phyloP scores from a whole-genome alignment of 176 grass and related monocot genomes.

The Carex pumila region DNA sequence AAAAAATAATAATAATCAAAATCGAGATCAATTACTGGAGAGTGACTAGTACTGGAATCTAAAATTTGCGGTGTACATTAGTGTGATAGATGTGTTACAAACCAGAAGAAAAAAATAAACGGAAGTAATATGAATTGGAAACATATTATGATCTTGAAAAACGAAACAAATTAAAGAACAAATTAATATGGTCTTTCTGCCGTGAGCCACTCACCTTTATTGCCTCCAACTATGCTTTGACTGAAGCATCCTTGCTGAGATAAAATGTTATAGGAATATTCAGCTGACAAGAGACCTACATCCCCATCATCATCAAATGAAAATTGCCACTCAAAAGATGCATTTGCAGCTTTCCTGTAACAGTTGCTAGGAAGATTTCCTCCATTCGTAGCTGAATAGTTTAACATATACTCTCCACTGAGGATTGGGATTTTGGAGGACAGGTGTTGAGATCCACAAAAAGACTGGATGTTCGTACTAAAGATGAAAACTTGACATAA shows the following conservation, averaged over 20 bases:
- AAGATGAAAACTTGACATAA: neutral
- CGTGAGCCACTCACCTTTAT: neutral
- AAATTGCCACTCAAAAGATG: constrained; percentile 11
- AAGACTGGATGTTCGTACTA: neutral
- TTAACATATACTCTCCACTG: neutral
- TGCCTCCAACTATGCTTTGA: neutral
- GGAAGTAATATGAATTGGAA: neutral
- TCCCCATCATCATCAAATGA: neutral
- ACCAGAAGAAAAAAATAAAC: neutral
- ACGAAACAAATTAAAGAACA: neutral
- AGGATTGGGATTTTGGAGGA: neutral
- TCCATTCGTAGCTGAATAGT: neutral
- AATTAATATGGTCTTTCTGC: neutral
- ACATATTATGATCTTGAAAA: neutral
- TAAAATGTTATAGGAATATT: constrained; percentile 6
- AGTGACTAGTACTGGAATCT: neutral
- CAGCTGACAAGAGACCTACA: neutral
- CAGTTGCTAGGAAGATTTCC: neutral
- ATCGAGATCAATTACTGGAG: neutral
- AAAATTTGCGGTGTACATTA: neutral
- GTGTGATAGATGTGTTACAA: neutral
- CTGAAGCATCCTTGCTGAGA: neutral
- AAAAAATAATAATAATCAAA: too few relatives aligned
- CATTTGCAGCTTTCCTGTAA: neutral
- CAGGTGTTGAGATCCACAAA: neutral